These are phyloP conservation scores for Kwoniella botswanensis DNA, from an alignment of 768 basidiomycete species.

Conservation along the genomic window DNA sequence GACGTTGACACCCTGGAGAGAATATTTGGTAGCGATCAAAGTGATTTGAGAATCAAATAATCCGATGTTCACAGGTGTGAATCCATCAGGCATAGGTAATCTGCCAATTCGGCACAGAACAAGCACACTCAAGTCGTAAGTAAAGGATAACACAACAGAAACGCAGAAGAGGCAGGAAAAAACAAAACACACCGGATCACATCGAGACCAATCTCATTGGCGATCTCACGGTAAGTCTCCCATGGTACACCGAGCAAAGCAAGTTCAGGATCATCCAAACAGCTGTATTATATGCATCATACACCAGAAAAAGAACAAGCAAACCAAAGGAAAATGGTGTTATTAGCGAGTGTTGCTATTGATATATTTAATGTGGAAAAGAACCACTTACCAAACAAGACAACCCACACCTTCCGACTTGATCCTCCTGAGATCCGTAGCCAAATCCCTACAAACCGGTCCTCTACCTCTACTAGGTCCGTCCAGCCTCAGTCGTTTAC, in stretches of 20 bases:
- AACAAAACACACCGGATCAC: conserved; percentile 69
- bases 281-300: conserved; percentile 62
- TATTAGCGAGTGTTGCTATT: neutral
- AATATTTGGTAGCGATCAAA: conserved; percentile 71
- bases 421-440: conserved; percentile 76
- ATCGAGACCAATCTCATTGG: conserved; percentile 72
- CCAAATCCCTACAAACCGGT: conserved; percentile 80
- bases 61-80: conserved; percentile 69
- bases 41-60: conserved; percentile 71
- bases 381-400: conserved; percentile 72
- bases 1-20: conserved; percentile 71
- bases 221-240: conserved; percentile 72
- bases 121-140: conserved; percentile 20
- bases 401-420: conserved; percentile 73
- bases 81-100: conserved; percentile 86
- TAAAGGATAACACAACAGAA: neutral
- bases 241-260: conserved; percentile 84
- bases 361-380: conserved; percentile 3
- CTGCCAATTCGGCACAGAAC: conserved; percentile 58
- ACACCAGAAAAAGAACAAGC: neutral
- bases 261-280: conserved; percentile 83
- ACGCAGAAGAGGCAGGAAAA: neutral
- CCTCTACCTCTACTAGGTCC: conserved; percentile 79
- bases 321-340: conserved; percentile 7
- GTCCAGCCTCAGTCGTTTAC: conserved; percentile 75